These are phyloP conservation scores for Phytophthora pseudosyringae DNA, from an alignment of 352 stramenopile species.

Conservation along the genomic window DNA sequence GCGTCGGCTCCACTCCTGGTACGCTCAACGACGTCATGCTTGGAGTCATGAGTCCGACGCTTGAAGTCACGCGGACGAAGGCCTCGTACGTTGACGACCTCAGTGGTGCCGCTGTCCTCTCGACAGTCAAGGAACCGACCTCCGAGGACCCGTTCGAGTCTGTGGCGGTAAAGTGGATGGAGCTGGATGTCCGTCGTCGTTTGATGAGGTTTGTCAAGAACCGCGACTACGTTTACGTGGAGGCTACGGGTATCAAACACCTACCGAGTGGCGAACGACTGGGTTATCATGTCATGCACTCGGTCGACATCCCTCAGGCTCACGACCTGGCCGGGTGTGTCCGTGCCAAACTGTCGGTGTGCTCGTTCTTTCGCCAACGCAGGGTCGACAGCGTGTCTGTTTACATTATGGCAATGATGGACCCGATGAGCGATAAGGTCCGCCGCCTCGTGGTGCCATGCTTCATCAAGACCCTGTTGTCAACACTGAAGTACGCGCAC, in stretches of 20 bases:
- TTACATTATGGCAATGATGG: constrained; percentile 45
- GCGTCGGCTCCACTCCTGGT: constrained; percentile 35
- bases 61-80: constrained; percentile 38
- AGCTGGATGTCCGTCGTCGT: constrained; percentile 36
- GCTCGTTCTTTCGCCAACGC: constrained; percentile 45
- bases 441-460: constrained; percentile 23
- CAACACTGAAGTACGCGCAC: constrained; percentile 34
- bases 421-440: constrained; percentile 30
- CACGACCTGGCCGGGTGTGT: constrained; percentile 44
- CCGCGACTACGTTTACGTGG: constrained; percentile 68
- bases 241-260: constrained; percentile 42
- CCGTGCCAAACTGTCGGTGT: constrained; percentile 53
- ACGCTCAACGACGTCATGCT: constrained; percentile 53
- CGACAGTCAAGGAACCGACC: constrained; percentile 47
- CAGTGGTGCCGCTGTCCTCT: constrained; percentile 49
- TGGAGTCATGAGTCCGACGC: constrained; percentile 39
- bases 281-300: constrained; percentile 49
- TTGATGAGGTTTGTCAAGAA: constrained; percentile 43
- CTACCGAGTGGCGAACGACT: constrained; percentile 25
- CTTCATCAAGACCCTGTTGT: constrained; percentile 36
- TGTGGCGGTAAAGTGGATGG: constrained; percentile 48
- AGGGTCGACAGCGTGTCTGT: constrained; percentile 37
- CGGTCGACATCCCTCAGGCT: constrained; percentile 46
- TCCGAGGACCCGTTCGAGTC: constrained; percentile 52
- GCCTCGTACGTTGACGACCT: constrained; percentile 43